A percentile compares a stretch with the other conserved stretches of the same genome.
phyloP scores from a whole-genome alignment of 208 protist genomes.

The Wallacemonas sp. region DNA sequence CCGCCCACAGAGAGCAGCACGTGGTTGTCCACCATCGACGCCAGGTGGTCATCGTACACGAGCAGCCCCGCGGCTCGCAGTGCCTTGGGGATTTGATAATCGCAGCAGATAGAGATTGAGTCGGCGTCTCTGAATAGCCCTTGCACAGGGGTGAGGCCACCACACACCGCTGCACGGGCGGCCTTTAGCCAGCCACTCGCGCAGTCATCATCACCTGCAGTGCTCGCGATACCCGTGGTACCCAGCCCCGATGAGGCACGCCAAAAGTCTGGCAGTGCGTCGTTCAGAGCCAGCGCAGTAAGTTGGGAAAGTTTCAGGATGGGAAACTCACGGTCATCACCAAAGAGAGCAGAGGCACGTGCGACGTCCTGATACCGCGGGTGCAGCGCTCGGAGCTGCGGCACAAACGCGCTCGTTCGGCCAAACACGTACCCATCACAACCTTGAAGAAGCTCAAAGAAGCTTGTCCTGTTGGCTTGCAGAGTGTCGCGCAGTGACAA shows the following conservation, averaged over 20 bases:
- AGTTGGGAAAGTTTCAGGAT: conserved; percentile 82
- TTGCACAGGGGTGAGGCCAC: background rate
- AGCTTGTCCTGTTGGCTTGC: conserved; percentile 30
- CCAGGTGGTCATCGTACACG: conserved; percentile 51
- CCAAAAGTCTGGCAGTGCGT: conserved; percentile 58
- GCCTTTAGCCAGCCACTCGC: no score
- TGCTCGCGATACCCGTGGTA: no score
- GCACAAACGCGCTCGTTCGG: conserved; percentile 41
- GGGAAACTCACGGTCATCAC: conserved; percentile 29
- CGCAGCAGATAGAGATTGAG: conserved; percentile 75
- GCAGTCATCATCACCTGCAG: no score
- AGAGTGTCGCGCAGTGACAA: conserved; percentile 44
- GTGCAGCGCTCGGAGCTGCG: conserved; percentile 51
- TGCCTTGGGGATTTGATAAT: conserved; percentile 87
- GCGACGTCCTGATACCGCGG: conserved; percentile 69
- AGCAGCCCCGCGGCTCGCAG: conserved; percentile 65
- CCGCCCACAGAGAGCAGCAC: conserved; percentile 43
- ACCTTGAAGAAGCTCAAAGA: conserved; percentile 43
- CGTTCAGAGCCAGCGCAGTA: conserved; percentile 56
- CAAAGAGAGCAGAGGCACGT: background rate
- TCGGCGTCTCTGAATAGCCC: conserved; percentile 48
- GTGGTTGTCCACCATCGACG: conserved; percentile 41
- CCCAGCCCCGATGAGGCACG: background rate
- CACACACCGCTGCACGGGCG: no score
- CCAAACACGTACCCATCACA: conserved; percentile 57